Evolutionary conservation across 345 rosid species (phyloP), one percentile per base, ranked within the genome.

Genomic region (Boechera stricta): DNA sequence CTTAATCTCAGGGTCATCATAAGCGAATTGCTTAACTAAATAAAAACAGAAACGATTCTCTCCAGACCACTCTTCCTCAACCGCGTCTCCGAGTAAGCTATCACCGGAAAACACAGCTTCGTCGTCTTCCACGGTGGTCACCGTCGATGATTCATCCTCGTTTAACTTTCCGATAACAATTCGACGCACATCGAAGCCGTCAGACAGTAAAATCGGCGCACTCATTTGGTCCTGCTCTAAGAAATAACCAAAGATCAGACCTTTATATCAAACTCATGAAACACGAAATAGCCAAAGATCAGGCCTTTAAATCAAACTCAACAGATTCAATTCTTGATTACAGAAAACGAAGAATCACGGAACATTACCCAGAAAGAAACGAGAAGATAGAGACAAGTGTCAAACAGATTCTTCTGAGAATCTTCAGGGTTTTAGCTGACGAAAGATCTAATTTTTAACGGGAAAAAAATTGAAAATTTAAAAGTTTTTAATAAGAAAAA

Each of bases 1-100:
- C 61, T 81, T 89, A 59, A 87, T 82, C 81, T 83, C 86, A 4
- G 97, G 97, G 79, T 94, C 94, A 10, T 89, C 91, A 16, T 75
- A 85, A 18, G 78, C 67, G 5, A 85, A 76, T 73, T 78, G 82
- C 74, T 83, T 88, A 5, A 88, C 84, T 26, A 92, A 83, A 83
- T 86, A 86, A 56, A 88, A 92, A 77, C 88, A 90, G 41, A 83
- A 75, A 83, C 80, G 84, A 73, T 59, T 73, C 56, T 83, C 82
- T 45, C 82, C 87, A 65, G 89, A 90, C 98, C 96, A 90, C 69
- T 90, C 96, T 0, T 57, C 79, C 13, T 80, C 91, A n/a, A 28
- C 29, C 29, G 29, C 90, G 69, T 88, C 83, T 80, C 71, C 83
- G 0, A 81, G 93, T 48, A 76, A 69, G 44, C 79, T 82, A 67